These are phyloP conservation scores for Daldinia decipiens DNA, from an alignment of 495 filamentous ascomycete genomes.

Conservation along the genomic window DNA sequence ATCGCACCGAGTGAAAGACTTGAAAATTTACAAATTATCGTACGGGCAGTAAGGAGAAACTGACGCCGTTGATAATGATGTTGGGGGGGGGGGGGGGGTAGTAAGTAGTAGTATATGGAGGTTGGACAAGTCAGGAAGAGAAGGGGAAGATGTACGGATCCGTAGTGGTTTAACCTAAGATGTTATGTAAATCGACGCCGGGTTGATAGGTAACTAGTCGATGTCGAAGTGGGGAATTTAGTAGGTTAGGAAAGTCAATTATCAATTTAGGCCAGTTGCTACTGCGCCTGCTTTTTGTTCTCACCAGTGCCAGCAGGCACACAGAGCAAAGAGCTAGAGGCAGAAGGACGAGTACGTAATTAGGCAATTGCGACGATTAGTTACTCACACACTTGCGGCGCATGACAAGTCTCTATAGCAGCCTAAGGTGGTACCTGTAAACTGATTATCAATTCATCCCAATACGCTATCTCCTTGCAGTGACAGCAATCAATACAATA, in stretches of 20 bases:
- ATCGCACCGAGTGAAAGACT: slow-evolving; percentile 12
- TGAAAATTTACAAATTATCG: slow-evolving; percentile 9
- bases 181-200: slow-evolving; percentile 1
- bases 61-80: slow-evolving; percentile 15
- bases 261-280: slow-evolving; percentile 11
- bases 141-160: slow-evolving; percentile 1
- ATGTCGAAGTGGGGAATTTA: slow-evolving; percentile 18
- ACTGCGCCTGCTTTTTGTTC: slow-evolving; percentile 5
- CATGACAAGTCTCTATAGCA: slow-evolving; percentile 3
- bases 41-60: slow-evolving; percentile 5
- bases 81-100: slow-evolving; percentile 1
- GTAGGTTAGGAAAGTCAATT: background rate
- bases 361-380: background rate
- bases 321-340: slow-evolving; percentile 12
- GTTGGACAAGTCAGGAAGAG: background rate
- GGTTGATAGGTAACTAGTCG: background rate
- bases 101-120: slow-evolving; percentile 1
- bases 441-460: background rate
- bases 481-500: background rate
- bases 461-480: background rate
- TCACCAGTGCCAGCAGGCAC: background rate
- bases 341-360: slow-evolving; percentile 39
- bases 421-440: slow-evolving; percentile 1
- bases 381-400: background rate
- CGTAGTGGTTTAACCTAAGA: background rate